phyloP scores from a whole-genome alignment of 257 asterid species.

The Solanum lignicaule region DNA sequence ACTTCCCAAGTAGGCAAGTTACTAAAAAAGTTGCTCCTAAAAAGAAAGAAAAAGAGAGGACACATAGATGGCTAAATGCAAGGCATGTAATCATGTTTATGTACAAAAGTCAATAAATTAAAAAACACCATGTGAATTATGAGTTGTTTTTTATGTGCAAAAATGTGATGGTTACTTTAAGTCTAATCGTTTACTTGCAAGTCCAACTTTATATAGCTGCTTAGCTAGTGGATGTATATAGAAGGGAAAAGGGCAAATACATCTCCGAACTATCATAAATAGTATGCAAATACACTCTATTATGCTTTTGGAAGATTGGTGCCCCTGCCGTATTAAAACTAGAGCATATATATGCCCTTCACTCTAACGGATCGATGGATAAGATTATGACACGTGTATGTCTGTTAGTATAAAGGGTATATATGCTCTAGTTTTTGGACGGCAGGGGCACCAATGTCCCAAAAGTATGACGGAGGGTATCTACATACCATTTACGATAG shows the following conservation, averaged over 20 bases:
- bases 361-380: no score
- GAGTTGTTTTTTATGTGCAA: background rate
- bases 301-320: no score
- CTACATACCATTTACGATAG: no score
- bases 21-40: background rate
- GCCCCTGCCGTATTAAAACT: no score
- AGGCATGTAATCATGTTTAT: background rate
- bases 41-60: background rate
- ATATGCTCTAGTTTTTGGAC: no score
- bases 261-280: fast-evolving
- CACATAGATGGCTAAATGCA: background rate
- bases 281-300: no score
- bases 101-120: background rate
- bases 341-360: no score
- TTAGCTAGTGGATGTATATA: background rate
- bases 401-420: no score
- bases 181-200: background rate
- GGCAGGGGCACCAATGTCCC: no score
- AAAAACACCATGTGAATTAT: background rate
- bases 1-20: background rate
- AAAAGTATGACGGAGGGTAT: no score
- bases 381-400: no score
- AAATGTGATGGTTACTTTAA: background rate
- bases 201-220: background rate
- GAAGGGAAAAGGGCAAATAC: background rate